Conservation (phyloP, 2,329 filamentous ascomycete genomes). For the Geosmithia morbida region DNA sequence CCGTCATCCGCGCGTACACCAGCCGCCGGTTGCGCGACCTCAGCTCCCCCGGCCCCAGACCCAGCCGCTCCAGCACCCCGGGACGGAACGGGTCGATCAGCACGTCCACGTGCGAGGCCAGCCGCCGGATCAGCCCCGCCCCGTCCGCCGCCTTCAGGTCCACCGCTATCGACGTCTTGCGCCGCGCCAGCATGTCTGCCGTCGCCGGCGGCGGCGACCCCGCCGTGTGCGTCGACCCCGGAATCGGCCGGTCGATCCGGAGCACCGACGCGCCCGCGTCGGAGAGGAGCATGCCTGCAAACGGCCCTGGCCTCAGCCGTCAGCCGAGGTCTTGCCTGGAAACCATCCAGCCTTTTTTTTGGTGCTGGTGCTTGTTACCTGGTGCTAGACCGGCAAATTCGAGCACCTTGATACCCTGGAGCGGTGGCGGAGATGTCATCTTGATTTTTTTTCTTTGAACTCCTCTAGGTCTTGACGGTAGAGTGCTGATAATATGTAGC, state of each 20-base stretch:
- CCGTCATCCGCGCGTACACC: conserved; percentile 76
- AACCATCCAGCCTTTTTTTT: too few species aligned
- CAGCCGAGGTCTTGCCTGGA: too few species aligned
- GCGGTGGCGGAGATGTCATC: conserved; percentile 16
- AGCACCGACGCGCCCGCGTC: conserved; percentile 83
- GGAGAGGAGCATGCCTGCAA: conserved; percentile 75
- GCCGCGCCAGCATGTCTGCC: conserved; percentile 61
- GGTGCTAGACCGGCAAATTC: conserved; percentile 50
- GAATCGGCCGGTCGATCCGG: conserved; percentile 59
- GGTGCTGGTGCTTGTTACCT: conserved; percentile 21
- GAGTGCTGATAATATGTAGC: too few species aligned
- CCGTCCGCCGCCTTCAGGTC: conserved; percentile 60
- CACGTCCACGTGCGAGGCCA: conserved; percentile 57
- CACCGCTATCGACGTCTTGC: conserved; percentile 67
- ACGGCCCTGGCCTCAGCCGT: conserved; percentile 74
- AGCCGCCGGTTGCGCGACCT: conserved; percentile 55
- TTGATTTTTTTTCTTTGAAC: background rate
- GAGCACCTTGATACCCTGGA: conserved; percentile 39
- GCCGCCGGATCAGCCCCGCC: conserved; percentile 47
- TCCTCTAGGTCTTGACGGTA: too few species aligned
- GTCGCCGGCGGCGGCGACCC: conserved; percentile 27
- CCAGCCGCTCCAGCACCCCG: conserved; percentile 74
- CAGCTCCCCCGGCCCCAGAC: conserved; percentile 58
- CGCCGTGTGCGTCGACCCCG: conserved; percentile 20
- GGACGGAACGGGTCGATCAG: conserved; percentile 91